phyloP scores from a whole-genome alignment of 768 basidiomycete species.

The Trametes sanguinea region DNA sequence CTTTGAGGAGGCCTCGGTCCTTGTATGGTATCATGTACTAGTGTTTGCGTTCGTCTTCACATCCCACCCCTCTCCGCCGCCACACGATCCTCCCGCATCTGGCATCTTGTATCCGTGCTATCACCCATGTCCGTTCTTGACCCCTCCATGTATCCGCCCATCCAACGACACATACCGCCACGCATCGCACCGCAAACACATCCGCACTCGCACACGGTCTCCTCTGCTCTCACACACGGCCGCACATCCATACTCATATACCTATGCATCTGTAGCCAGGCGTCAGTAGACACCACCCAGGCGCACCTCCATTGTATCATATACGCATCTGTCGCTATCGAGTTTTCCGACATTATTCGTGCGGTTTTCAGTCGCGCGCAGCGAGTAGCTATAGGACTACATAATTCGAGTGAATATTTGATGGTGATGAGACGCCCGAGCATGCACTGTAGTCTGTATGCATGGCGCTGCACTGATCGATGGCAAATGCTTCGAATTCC shows the following conservation, averaged over 20 bases:
- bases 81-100: not conserved
- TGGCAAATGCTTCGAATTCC: too few relatives aligned
- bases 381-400: too few relatives aligned
- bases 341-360: not conserved
- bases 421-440: too few relatives aligned
- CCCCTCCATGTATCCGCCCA: not conserved
- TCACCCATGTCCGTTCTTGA: not conserved
- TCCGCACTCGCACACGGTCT: not conserved
- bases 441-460: too few relatives aligned
- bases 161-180: not conserved
- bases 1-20: not conserved
- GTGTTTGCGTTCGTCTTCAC: not conserved
- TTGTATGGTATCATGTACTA: not conserved
- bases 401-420: too few relatives aligned
- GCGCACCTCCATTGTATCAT: constrained; percentile 3
- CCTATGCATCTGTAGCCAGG: constrained; percentile 13
- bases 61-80: not conserved
- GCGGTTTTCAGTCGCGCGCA: too few relatives aligned
- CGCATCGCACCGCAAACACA: not conserved
- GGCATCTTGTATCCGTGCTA: not conserved
- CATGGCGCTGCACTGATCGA: too few relatives aligned
- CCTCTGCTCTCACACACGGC: constrained; percentile 5
- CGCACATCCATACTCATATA: constrained; percentile 13
- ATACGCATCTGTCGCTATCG: constrained; percentile 5
- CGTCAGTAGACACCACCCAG: not conserved